Conservation (phyloP, 1,284 basidiomycete genomes). For the Rhodotorula sp. region DNA sequence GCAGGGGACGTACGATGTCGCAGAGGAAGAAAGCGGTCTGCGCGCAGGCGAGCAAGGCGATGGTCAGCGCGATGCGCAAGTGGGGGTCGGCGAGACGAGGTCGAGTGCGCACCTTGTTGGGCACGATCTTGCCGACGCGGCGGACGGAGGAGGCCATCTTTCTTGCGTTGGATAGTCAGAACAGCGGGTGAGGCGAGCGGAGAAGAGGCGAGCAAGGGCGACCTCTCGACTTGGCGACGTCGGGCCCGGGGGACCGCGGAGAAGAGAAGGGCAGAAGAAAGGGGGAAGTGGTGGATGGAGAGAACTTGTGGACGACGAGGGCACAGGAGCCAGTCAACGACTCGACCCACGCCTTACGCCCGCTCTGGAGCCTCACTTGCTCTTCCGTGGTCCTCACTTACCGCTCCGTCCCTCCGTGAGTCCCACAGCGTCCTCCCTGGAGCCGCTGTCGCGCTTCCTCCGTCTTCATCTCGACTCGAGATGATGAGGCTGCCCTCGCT, state of each 20-base stretch:
- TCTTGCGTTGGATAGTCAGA: neutral
- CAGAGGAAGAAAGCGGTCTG: conserved; percentile 71
- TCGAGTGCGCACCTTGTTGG: neutral
- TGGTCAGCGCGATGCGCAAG: conserved; percentile 49
- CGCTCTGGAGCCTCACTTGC: too few species aligned
- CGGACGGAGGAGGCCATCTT: neutral
- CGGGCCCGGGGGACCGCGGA: neutral
- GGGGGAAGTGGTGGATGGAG: too few species aligned
- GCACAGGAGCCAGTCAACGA: too few species aligned
- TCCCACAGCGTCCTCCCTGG: too few species aligned
- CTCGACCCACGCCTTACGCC: too few species aligned
- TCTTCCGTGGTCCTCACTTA: neutral
- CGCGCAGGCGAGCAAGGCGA: neutral
- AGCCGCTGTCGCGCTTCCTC: too few species aligned
- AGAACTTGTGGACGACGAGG: too few species aligned
- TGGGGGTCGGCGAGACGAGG: neutral
- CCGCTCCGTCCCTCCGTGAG: neutral
- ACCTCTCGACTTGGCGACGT: too few species aligned
- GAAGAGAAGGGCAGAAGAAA: too few species aligned
- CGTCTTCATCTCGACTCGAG: too few species aligned
- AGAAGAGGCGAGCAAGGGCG: neutral
- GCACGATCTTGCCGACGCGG: conserved; percentile 4
- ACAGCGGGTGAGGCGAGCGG: neutral
- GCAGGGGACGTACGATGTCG: conserved; percentile 55
- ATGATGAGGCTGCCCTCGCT: too few species aligned